Percentiles rank a stretch among this genome's conserved stretches.
These are phyloP conservation scores for Dunaliella primolecta DNA, from an alignment of 139 green algal species.

Conservation along the genomic window DNA sequence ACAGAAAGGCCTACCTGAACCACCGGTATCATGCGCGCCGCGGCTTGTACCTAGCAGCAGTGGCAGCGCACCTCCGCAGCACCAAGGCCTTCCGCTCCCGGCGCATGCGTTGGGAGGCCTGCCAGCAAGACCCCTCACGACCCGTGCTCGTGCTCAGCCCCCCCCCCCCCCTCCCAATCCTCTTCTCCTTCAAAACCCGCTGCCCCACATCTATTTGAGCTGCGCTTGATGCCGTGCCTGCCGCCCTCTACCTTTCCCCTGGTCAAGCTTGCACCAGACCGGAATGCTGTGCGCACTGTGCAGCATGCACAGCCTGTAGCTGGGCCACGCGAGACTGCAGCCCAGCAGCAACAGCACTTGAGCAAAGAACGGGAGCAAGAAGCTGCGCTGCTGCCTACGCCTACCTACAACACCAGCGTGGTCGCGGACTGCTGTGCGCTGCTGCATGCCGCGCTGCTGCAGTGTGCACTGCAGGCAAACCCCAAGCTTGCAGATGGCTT, in stretches of 20 bases:
- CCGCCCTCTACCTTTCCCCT: slow-evolving; percentile 42
- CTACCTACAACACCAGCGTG: slow-evolving; percentile 69
- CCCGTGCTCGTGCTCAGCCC: slow-evolving; percentile 52
- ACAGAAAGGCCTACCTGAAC: slow-evolving; percentile 72
- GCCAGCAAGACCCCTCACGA: slow-evolving; percentile 46
- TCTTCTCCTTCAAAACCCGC: background rate
- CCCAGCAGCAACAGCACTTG: background rate
- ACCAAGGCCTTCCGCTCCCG: slow-evolving; percentile 15
- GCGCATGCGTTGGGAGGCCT: slow-evolving; percentile 29
- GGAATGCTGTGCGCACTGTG: slow-evolving; percentile 35
- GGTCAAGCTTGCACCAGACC: slow-evolving; percentile 49
- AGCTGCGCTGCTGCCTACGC: slow-evolving; percentile 45
- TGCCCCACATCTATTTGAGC: slow-evolving; percentile 20
- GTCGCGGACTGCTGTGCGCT: slow-evolving; percentile 55
- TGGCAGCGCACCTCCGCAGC: slow-evolving; percentile 37
- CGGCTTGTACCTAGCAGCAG: slow-evolving; percentile 53
- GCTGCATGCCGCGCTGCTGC: slow-evolving; percentile 29
- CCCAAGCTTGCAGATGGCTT: slow-evolving; percentile 47
- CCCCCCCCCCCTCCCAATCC: too few relatives aligned
- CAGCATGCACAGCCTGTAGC: background rate
- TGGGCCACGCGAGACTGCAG: slow-evolving; percentile 2
- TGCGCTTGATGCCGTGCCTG: slow-evolving; percentile 42
- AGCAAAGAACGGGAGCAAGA: slow-evolving; percentile 23
- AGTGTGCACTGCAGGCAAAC: slow-evolving; percentile 17
- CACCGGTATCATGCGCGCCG: slow-evolving; percentile 73